Evolutionary conservation across 2,329 filamentous ascomycete species (phyloP), one percentile per base, ranked within the genome.

Genomic region (Helotiales sp.): DNA sequence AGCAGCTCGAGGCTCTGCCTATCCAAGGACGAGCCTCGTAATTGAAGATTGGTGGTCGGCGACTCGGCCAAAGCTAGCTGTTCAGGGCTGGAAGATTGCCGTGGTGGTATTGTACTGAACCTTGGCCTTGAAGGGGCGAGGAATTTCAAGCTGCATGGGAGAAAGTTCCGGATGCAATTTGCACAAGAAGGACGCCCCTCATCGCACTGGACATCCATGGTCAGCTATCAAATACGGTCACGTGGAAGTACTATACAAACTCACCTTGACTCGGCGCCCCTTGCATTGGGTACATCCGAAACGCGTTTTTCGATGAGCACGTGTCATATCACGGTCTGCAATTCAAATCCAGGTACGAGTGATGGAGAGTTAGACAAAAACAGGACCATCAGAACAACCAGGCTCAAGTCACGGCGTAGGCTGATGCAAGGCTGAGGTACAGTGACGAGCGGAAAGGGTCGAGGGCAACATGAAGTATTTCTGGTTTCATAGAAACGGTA

Each of bases 131-230:
- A 57, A 5, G 57, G 50, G 12, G 38, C 52, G 3, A 64, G 49
- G 27, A 62, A 60, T 9, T 53, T 46, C 17, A 61, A 47, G 34
- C 56, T 59, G 49, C 61, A 63, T 56, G 33, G 38, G 8, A 63
- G 24, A 7, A 38, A 46, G 15, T 59, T 52, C 24, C 56, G 36
- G 3, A 53, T n/a, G 33, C 62, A 64, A 34, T 58, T 60, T n/a
- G 49, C 46, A 33, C 60, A 64, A 25, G 52, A 36, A 2, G 62
- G 62, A 19, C 59, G 58, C n/a, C 33, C 51, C 42, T 64, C 62
- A 36, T 62, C 58, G 49, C 60, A 64, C 62, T 64, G 25, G 4
- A n/a, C n/a, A n/a, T n/a, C n/a, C 22, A 25, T 29, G 25, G 17
- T 48, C 1, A 54, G 47, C 9, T 42, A 12, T 19, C 12, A 36